These are phyloP conservation scores for Dissoconium aciculare DNA, from an alignment of 2,329 filamentous ascomycete species.

Conservation along the genomic window DNA sequence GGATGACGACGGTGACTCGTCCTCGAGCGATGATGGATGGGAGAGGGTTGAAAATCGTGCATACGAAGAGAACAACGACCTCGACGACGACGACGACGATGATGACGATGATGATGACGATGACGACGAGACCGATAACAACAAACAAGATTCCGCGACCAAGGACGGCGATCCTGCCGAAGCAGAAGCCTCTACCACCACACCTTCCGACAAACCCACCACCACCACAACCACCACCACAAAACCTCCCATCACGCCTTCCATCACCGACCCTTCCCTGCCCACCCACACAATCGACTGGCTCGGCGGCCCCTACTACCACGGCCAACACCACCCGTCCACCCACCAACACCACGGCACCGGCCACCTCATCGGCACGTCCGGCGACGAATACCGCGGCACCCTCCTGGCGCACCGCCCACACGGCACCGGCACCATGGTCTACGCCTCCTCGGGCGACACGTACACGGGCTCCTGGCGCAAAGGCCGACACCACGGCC, in stretches of 20 bases:
- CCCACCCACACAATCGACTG: slow-evolving; percentile 32
- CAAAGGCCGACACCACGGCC: slow-evolving; percentile 49
- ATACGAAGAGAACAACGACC: too few species aligned
- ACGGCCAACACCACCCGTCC: slow-evolving; percentile 31
- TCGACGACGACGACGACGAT: too few species aligned
- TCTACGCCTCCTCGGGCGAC: slow-evolving; percentile 46
- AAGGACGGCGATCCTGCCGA: too few species aligned
- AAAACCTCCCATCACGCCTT: too few species aligned
- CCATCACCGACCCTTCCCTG: slow-evolving; percentile 3
- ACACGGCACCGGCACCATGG: slow-evolving; percentile 43
- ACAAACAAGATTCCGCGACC: not conserved
- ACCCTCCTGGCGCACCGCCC: slow-evolving; percentile 38
- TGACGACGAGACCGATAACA: not conserved
- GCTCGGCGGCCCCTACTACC: slow-evolving; percentile 42
- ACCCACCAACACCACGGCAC: slow-evolving; percentile 34
- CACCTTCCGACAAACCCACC: not conserved
- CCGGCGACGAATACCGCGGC: slow-evolving; percentile 42
- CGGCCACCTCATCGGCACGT: slow-evolving; percentile 38
- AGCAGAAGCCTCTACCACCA: too few species aligned
- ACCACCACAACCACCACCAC: too few species aligned
- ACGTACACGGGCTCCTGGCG: slow-evolving; percentile 43
- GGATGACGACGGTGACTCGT: too few species aligned
- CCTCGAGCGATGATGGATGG: too few species aligned
- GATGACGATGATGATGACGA: too few species aligned
- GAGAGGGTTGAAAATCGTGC: too few species aligned